Evolutionary conservation across 148 eudicot species (phyloP).

Genomic region (Fagopyrum esculentum): DNA sequence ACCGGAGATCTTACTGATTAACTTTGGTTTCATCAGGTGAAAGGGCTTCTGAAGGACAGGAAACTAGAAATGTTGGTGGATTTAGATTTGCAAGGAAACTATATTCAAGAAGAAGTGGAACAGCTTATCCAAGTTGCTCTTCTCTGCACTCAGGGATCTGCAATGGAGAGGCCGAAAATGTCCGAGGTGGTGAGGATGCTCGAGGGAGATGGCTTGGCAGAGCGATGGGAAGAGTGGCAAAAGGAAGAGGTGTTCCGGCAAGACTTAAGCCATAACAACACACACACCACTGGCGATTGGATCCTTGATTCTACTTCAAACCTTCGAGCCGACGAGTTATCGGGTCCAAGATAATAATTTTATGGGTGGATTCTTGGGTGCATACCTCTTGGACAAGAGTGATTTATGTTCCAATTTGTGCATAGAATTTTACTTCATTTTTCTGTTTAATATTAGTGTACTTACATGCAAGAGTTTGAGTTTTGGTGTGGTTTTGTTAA

Average conservation of each 20-base stretch:
- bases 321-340: conserved; percentile 3
- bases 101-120: conserved; percentile 8
- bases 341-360: conserved; percentile 3
- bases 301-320: conserved; percentile 10
- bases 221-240: conserved; percentile 17
- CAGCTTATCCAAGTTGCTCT: conserved; percentile 11
- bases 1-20: not conserved
- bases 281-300: conserved; percentile 2
- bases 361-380: not conserved
- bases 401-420: conserved; percentile 7
- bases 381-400: not conserved
- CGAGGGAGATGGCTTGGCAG: conserved; percentile 15
- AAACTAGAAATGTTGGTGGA: conserved; percentile 12
- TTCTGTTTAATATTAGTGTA: not conserved
- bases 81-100: not conserved
- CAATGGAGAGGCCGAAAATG: conserved; percentile 8
- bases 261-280: not conserved
- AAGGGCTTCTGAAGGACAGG: conserved; percentile 11
- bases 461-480: not conserved
- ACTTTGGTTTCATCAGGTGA: not conserved
- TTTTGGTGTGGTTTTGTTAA: not conserved
- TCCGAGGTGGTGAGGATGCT: conserved; percentile 17
- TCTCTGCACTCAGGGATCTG: conserved; percentile 14
- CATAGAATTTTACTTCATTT: not conserved
- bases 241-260: conserved; percentile 9